Evolutionary conservation across 108 stramenopile genomes (phyloP).

Genomic region (Aurantiochytrium sp.): DNA sequence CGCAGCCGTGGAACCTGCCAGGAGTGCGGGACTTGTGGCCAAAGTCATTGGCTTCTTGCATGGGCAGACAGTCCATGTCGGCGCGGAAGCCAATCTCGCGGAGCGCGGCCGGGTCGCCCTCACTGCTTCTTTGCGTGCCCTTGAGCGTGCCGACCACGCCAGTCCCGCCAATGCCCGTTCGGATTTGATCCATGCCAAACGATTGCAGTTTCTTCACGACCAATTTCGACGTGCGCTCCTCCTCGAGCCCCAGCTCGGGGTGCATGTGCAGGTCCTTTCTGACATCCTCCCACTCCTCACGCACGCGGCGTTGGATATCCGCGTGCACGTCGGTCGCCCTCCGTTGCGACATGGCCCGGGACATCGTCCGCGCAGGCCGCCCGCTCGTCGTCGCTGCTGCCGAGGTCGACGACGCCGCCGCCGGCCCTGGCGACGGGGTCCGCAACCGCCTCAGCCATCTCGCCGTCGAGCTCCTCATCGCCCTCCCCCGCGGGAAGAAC

Average conservation of each 20-base stretch:
- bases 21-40: slow-evolving; percentile 46
- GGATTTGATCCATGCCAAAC: slow-evolving; percentile 5
- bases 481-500: too few relatives aligned
- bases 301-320: background rate
- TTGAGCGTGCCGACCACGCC: slow-evolving; percentile 21
- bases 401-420: too few relatives aligned
- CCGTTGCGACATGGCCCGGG: background rate
- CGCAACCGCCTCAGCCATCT: too few relatives aligned
- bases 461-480: too few relatives aligned
- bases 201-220: background rate
- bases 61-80: slow-evolving; percentile 88
- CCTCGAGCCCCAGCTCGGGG: slow-evolving; percentile 20
- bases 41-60: slow-evolving; percentile 56
- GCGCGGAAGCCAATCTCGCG: slow-evolving; percentile 55
- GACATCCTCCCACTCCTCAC: background rate
- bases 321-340: background rate
- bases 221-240: background rate
- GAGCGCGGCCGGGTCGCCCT: background rate
- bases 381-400: too few relatives aligned
- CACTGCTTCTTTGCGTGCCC: background rate
- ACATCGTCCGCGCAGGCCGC: too few relatives aligned
- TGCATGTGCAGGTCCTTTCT: background rate
- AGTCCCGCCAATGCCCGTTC: slow-evolving; percentile 12
- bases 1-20: slow-evolving; percentile 85
- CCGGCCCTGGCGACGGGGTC: too few relatives aligned